phyloP scores from a whole-genome alignment of 1,139 yeast species.

The Zygoascus hellenicus region DNA sequence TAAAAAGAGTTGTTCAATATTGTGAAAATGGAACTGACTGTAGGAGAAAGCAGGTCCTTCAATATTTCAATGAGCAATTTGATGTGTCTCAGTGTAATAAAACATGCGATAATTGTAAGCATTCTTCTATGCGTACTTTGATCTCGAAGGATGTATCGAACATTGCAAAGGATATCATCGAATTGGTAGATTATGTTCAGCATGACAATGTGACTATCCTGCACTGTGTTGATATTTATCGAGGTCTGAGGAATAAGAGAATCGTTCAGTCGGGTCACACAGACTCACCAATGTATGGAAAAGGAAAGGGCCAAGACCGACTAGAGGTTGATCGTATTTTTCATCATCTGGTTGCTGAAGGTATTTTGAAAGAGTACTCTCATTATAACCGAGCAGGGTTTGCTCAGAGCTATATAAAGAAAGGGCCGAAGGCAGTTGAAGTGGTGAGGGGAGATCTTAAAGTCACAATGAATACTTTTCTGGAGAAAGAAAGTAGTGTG shows the following conservation, averaged over 20 bases:
- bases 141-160: constrained; percentile 65
- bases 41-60: constrained; percentile 79
- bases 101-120: constrained; percentile 81
- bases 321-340: constrained; percentile 76
- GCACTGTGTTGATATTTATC: constrained; percentile 76
- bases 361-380: constrained; percentile 67
- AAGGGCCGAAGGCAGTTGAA: constrained; percentile 49
- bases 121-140: constrained; percentile 41
- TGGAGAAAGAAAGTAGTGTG: not conserved
- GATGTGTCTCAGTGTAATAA: constrained; percentile 59
- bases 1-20: constrained; percentile 81
- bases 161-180: constrained; percentile 54
- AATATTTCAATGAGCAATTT: constrained; percentile 82
- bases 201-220: constrained; percentile 63
- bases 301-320: constrained; percentile 56
- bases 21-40: constrained; percentile 92
- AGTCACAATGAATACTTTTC: constrained; percentile 38
- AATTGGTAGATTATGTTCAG: constrained; percentile 53
- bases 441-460: constrained; percentile 43
- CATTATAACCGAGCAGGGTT: constrained; percentile 70
- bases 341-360: constrained; percentile 64
- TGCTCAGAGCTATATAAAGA: constrained; percentile 65
- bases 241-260: constrained; percentile 65
- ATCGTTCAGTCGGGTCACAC: constrained; percentile 61
- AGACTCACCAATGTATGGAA: constrained; percentile 56